Evolutionary conservation across 139 green algal genomes (phyloP).

Genomic region (Chlorella sp.): DNA sequence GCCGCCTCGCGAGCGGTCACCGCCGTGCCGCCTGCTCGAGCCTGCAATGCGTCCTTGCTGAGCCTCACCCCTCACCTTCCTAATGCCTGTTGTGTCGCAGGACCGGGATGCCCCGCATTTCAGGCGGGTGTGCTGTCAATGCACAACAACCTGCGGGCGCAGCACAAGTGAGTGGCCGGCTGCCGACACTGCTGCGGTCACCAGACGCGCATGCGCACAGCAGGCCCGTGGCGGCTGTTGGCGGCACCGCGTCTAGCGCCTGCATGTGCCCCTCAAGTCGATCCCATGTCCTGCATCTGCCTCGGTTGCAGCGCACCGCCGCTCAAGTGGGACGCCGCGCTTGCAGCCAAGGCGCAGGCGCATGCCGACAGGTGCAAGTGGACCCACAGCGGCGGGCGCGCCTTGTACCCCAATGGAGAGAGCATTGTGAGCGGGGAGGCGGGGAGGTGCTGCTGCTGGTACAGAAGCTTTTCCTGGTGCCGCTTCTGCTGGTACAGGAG

Average conservation of each 20-base stretch:
- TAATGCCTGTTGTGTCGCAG: not conserved
- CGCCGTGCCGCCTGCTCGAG: no score
- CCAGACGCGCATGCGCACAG: no score
- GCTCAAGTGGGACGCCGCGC: not conserved
- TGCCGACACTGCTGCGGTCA: no score
- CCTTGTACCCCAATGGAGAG: not conserved
- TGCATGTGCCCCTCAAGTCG: no score
- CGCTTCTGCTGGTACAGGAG: not conserved
- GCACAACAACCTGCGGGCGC: not conserved
- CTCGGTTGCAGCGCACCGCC: not conserved
- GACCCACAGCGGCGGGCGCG: not conserved
- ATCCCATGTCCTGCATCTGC: no score
- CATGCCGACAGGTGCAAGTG: not conserved
- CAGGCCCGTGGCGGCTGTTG: no score
- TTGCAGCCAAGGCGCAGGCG: slow-evolving; percentile 12
- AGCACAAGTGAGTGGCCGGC: not conserved
- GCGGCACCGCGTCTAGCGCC: no score
- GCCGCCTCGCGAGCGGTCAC: no score
- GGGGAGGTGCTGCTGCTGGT: not conserved
- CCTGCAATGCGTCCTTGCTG: no score
- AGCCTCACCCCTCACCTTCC: no score
- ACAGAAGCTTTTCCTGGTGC: not conserved
- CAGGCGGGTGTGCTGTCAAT: not conserved
- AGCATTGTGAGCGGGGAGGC: not conserved
- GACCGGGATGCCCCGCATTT: not conserved